Conservation (phyloP, 2,329 filamentous ascomycete species). For the Aspergillus aculeatinus region DNA sequence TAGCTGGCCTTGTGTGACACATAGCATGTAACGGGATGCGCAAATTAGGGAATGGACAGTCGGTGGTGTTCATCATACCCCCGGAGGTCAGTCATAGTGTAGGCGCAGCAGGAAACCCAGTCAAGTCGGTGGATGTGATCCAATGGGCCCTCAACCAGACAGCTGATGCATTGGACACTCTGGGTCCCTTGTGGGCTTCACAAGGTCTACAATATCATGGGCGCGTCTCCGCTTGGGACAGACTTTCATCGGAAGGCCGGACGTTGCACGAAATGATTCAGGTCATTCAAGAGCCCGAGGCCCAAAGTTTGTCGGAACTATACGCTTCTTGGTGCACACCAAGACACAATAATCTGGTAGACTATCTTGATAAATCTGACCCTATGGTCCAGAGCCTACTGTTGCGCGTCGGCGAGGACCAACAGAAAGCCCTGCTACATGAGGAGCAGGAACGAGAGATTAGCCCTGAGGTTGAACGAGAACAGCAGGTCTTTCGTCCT, state of each 20-base stretch:
- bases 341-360: too few relatives aligned
- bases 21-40: slow-evolving; percentile 65
- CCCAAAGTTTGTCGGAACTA: slow-evolving; percentile 25
- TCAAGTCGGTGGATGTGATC: slow-evolving; percentile 54
- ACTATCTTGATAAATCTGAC: too few relatives aligned
- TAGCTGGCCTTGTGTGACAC: slow-evolving; percentile 25
- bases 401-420: too few relatives aligned
- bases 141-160: slow-evolving; percentile 61
- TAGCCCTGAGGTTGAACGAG: too few relatives aligned
- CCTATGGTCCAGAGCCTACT: too few relatives aligned
- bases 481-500: slow-evolving; percentile 47
- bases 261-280: slow-evolving; percentile 35
- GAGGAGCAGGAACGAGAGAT: too few relatives aligned
- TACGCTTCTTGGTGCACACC: too few relatives aligned
- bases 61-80: slow-evolving; percentile 58
- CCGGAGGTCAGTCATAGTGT: slow-evolving; percentile 61
- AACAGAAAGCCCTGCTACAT: too few relatives aligned
- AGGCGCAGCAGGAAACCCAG: slow-evolving; percentile 42
- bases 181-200: slow-evolving; percentile 59
- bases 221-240: slow-evolving; percentile 41
- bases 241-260: slow-evolving; percentile 42
- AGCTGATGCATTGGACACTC: slow-evolving; percentile 47
- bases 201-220: slow-evolving; percentile 56
- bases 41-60: slow-evolving; percentile 65
- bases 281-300: slow-evolving; percentile 55